Base-by-base conservation (phyloP, 192 early-diverging fungal genomes). In the Entomortierella beljakovae region DNA sequence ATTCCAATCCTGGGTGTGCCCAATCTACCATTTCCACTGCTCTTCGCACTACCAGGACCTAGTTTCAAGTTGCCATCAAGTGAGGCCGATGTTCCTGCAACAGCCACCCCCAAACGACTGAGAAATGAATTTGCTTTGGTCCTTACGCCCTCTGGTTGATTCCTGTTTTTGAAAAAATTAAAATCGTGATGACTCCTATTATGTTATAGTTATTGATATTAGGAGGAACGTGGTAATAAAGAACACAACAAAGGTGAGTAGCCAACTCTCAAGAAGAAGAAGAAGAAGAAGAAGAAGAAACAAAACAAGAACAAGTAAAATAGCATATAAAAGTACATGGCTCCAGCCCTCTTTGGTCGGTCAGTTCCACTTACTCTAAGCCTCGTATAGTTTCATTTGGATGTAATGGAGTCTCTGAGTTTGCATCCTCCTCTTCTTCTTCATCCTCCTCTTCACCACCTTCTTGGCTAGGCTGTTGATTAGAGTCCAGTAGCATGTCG, bases 111-210 rank as follows among this genome's bases (percentile, higher is more conserved):
- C 32, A 79, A 29, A 33, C 75, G 61, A 35, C 48, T 70, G 22
- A 79, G 49, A 20, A 79, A 79, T 2, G 66, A 69, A 50, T 60
- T 49, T n/a, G 55, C 22, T 23, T 61, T 57, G n/a, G 55, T 52
- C 54, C 61, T 61, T 8, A 56, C 34, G 42, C 22, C 46, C 7
- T 79, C 75, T 1, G 68, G 61, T 25, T 63, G 66, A 23, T 50
- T 70, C 60, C 48, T 79, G 67, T 64, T 69, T 51, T 65, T 79
- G 62, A 79, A 79, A 55, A 79, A 79, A 57, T 79, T 79, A 49
- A 79, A 79, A 20, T 79, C 75, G 16, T 79, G 75, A 31, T 57
- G 60, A 52, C 75, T 79, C 67, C 75, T 79, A 65, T 23, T 6
- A 26, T 32, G 31, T 59, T 31, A 55, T 10, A 66, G 50, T 32